These are phyloP conservation scores for Euryodendron excelsum DNA, from an alignment of 148 eudicot genomes.

Conservation along the genomic window DNA sequence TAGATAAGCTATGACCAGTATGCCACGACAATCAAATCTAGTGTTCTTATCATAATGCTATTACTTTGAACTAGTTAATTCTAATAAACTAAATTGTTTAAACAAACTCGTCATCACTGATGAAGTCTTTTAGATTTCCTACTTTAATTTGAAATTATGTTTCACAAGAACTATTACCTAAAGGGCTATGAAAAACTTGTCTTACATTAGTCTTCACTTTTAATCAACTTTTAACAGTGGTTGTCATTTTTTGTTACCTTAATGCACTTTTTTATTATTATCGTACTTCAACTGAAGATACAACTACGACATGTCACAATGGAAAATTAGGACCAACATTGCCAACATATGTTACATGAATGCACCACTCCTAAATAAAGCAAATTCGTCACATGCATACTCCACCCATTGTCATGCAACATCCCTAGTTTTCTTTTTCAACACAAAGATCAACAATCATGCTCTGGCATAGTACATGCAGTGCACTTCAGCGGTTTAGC, in stretches of 20 bases:
- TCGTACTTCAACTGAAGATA: background rate
- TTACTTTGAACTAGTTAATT: background rate
- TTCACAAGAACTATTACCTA: too few relatives aligned
- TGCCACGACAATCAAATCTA: background rate
- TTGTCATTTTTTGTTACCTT: background rate
- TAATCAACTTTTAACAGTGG: background rate
- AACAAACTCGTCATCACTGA: too few relatives aligned
- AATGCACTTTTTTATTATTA: background rate
- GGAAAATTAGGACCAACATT: background rate
- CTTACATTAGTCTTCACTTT: too few relatives aligned
- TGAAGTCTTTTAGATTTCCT: too few relatives aligned
- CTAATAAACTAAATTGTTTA: too few relatives aligned
- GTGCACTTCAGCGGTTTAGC: too few relatives aligned
- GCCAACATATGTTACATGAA: background rate
- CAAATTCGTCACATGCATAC: background rate
- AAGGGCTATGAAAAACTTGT: too few relatives aligned
- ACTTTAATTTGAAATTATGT: too few relatives aligned
- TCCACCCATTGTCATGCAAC: background rate
- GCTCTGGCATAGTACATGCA: background rate
- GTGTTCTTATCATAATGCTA: background rate
- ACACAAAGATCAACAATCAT: background rate
- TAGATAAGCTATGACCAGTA: slow-evolving; percentile 1
- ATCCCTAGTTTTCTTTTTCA: background rate
- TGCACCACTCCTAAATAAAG: background rate
- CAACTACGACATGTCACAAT: background rate